A percentile compares a stretch with the other conserved stretches of the same genome.
Evolutionary conservation across 1,284 basidiomycete species (phyloP).

Genomic region (Neonothopanus nambi): DNA sequence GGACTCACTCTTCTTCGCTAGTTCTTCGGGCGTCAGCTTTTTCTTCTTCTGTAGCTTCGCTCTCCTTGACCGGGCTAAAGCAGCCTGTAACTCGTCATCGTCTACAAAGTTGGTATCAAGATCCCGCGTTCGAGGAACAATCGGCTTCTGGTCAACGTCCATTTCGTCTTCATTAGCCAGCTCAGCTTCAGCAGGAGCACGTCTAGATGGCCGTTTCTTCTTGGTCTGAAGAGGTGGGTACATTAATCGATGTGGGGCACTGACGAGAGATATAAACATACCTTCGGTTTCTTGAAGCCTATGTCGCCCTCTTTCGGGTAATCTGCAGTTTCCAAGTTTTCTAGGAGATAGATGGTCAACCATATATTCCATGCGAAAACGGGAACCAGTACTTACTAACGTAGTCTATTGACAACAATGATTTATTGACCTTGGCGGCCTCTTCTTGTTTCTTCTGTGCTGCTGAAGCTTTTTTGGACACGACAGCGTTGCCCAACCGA

Average conservation of each 20-base stretch:
- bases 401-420: slow-evolving; percentile 89
- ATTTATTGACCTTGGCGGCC: slow-evolving; percentile 71
- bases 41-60: slow-evolving; percentile 79
- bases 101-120: slow-evolving; percentile 91
- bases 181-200: slow-evolving; percentile 67
- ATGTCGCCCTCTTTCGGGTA: slow-evolving; percentile 90
- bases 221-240: slow-evolving; percentile 79
- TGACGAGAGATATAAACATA: slow-evolving; percentile 22
- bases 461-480: slow-evolving; percentile 38
- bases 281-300: slow-evolving; percentile 94
- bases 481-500: slow-evolving; percentile 64
- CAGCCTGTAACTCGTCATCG: slow-evolving; percentile 97
- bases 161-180: slow-evolving; percentile 57
- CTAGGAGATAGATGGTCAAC: slow-evolving; percentile 38
- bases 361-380: not conserved
- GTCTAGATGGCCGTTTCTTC: slow-evolving; percentile 82
- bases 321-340: slow-evolving; percentile 85
- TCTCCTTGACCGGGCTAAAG: slow-evolving; percentile 83
- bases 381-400: slow-evolving; percentile 57
- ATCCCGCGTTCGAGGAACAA: slow-evolving; percentile 63
- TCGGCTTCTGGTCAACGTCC: slow-evolving; percentile 75
- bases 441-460: slow-evolving; percentile 56
- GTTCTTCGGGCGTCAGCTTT: slow-evolving; percentile 82
- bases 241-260: slow-evolving; percentile 17
- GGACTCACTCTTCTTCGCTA: slow-evolving; percentile 75